These are phyloP conservation scores for Hypoxylon crocopeplum DNA, from an alignment of 495 filamentous ascomycete species.

Conservation along the genomic window DNA sequence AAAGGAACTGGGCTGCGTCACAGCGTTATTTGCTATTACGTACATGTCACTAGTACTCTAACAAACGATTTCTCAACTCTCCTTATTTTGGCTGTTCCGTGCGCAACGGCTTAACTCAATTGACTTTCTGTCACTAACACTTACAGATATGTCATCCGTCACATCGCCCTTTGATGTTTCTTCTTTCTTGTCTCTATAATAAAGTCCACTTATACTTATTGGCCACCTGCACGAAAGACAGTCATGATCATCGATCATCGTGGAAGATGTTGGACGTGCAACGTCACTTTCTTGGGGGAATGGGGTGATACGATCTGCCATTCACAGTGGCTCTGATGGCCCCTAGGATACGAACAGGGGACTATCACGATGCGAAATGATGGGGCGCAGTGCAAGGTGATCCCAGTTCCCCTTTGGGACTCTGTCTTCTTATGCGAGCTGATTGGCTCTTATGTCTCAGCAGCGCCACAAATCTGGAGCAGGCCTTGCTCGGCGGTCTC, in stretches of 20 bases:
- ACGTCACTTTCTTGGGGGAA: conserved; percentile 31
- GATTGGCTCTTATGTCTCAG: conserved; percentile 25
- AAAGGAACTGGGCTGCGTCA: too few relatives aligned
- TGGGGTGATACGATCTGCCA: conserved; percentile 36
- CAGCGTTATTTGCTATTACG: too few relatives aligned
- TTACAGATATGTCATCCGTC: conserved; percentile 7
- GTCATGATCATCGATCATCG: conserved; percentile 22
- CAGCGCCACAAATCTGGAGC: conserved; percentile 37
- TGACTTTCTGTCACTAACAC: neutral
- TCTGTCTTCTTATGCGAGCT: neutral
- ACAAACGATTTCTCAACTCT: too few relatives aligned
- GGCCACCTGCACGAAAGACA: neutral
- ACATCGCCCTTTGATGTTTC: neutral
- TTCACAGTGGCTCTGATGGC: conserved; percentile 22
- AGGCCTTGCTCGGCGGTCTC: conserved; percentile 30
- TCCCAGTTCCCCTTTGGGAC: conserved; percentile 7
- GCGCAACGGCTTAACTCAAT: too few relatives aligned
- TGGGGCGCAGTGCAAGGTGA: conserved; percentile 29
- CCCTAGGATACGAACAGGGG: conserved; percentile 38
- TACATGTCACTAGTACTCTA: too few relatives aligned
- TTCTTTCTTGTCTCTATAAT: conserved; percentile 3
- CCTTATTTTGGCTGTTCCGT: too few relatives aligned
- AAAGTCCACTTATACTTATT: conserved; percentile 16
- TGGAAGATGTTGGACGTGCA: conserved; percentile 19
- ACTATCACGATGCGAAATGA: conserved; percentile 34